Conservation (phyloP, 192 early-diverging fungal genomes). For the Rhizophagus prolifer region DNA sequence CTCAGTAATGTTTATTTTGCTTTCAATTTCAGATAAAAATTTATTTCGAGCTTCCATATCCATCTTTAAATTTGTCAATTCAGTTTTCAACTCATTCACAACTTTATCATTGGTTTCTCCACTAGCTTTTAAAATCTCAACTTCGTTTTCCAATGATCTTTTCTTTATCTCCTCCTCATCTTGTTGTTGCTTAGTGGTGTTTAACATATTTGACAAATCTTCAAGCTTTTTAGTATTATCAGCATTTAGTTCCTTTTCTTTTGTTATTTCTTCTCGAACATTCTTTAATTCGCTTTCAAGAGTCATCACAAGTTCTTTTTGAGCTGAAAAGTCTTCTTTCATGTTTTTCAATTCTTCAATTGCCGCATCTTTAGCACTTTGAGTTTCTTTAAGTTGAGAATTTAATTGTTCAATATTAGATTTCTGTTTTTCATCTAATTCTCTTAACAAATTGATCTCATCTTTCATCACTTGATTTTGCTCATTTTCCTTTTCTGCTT, state of each 20-base stretch:
- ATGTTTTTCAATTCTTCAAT: background rate
- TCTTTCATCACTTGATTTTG: slow-evolving; percentile 9
- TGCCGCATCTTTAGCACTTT: background rate
- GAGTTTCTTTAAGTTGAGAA: slow-evolving; percentile 1
- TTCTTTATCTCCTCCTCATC: background rate
- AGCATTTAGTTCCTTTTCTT: background rate
- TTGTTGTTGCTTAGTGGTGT: background rate
- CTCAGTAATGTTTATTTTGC: background rate
- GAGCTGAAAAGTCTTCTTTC: background rate
- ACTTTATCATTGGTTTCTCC: background rate
- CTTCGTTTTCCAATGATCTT: background rate
- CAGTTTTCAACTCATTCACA: background rate
- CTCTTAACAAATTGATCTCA: background rate
- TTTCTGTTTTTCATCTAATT: slow-evolving; percentile 10
- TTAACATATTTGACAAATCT: background rate
- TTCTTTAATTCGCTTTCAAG: background rate
- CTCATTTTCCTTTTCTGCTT: background rate
- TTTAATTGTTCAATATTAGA: slow-evolving; percentile 7
- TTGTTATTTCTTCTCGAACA: background rate
- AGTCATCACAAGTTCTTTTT: background rate
- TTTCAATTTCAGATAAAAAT: slow-evolving; percentile 9
- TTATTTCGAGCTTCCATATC: slow-evolving; percentile 7
- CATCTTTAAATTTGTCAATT: background rate
- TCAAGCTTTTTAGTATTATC: background rate
- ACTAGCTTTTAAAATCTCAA: background rate